Conservation (phyloP, 163 green algal genomes). For the Prototheca wickerhamii region DNA sequence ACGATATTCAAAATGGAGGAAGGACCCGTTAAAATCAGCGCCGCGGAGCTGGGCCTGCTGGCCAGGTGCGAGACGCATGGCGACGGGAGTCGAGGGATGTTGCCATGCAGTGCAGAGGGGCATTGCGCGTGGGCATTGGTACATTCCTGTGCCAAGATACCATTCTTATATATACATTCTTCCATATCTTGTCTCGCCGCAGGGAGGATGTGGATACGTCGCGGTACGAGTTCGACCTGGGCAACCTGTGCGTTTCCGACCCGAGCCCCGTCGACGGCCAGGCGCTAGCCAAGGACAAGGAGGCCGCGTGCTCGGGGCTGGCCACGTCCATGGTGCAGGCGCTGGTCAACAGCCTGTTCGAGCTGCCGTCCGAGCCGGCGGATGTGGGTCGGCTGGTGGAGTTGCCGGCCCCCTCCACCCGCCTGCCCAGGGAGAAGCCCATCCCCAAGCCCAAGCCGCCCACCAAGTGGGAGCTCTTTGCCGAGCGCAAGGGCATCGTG, state of each 20-base stretch:
- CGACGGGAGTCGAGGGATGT: not conserved
- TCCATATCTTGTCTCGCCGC: not conserved
- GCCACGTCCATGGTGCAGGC: constrained; percentile 51
- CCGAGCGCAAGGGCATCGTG: constrained; percentile 84
- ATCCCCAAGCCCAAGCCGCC: constrained; percentile 69
- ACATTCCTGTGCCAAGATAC: no score
- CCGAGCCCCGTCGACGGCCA: constrained; percentile 47
- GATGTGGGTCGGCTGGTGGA: constrained; percentile 56
- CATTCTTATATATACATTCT: not conserved
- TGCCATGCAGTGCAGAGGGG: not conserved
- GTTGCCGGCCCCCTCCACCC: constrained; percentile 59
- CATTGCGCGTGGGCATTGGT: not conserved
- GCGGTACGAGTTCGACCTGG: constrained; percentile 76
- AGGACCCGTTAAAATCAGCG: not conserved
- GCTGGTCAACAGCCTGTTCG: constrained; percentile 62
- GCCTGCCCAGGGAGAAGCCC: constrained; percentile 74
- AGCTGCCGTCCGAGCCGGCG: constrained; percentile 58
- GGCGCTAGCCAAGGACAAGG: constrained; percentile 10
- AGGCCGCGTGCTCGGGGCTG: constrained; percentile 20
- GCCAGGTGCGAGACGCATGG: not conserved
- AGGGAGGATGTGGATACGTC: constrained; percentile 51
- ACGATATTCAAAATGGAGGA: not conserved
- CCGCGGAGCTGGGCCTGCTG: not conserved
- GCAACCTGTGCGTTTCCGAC: constrained; percentile 76
- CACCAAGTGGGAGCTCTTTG: constrained; percentile 92